These are phyloP conservation scores for Eucalyptus cladocalyx DNA, from an alignment of 345 rosid genomes.

Conservation along the genomic window DNA sequence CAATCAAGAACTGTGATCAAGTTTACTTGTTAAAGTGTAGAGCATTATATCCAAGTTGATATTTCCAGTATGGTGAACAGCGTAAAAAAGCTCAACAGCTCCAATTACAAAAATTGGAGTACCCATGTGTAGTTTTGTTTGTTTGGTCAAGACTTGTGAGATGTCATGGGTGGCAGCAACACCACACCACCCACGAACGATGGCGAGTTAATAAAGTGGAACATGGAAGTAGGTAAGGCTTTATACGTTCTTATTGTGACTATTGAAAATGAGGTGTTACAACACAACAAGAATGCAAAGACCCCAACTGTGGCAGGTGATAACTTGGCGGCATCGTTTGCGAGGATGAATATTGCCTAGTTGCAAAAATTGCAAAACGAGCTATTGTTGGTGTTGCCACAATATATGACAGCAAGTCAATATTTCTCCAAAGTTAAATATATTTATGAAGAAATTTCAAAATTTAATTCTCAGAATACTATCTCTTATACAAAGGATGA, in stretches of 20 bases:
- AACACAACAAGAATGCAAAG: no score
- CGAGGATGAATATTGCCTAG: neutral
- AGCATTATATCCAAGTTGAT: neutral
- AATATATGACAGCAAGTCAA: no score
- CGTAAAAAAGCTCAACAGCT: neutral
- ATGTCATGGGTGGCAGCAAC: neutral
- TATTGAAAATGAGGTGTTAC: neutral
- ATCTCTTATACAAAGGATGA: no score
- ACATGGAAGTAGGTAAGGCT: neutral
- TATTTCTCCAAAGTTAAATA: no score
- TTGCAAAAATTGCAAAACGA: no score
- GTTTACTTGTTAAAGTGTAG: neutral
- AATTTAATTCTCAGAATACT: no score
- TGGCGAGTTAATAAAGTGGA: neutral
- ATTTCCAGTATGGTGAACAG: neutral
- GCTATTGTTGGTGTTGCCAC: no score
- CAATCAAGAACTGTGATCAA: neutral
- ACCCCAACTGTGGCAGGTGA: no score
- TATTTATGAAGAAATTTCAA: no score
- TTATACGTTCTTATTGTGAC: neutral
- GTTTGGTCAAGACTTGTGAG: neutral
- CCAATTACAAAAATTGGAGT: neutral
- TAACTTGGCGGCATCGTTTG: accelerated
- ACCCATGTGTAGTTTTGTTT: neutral
- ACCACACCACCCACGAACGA: neutral